phyloP scores from a whole-genome alignment of 495 filamentous ascomycete species.

The Collariella sp. region DNA sequence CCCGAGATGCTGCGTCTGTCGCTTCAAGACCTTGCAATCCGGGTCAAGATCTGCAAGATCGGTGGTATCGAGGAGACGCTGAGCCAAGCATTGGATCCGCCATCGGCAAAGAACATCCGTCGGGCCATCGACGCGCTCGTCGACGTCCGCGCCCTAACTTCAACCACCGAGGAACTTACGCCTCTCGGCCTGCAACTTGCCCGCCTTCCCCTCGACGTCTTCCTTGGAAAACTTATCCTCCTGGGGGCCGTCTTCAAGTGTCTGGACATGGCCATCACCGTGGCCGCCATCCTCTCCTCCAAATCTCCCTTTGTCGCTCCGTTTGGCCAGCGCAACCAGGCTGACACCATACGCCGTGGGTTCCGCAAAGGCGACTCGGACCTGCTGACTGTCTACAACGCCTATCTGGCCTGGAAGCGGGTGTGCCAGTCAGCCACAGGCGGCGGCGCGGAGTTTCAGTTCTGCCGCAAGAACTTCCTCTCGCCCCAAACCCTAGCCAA shows the following conservation, averaged over 20 bases:
- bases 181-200: conserved; percentile 78
- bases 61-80: conserved; percentile 85
- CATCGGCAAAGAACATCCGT: conserved; percentile 80
- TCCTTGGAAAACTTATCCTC: conserved; percentile 86
- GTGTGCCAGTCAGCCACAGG: conserved; percentile 54
- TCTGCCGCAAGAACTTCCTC: conserved; percentile 88
- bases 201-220: conserved; percentile 83
- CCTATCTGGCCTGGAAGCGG: conserved; percentile 79
- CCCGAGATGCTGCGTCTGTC: conserved; percentile 93
- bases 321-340: conserved; percentile 71
- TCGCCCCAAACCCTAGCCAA: conserved; percentile 72
- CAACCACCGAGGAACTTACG: conserved; percentile 66
- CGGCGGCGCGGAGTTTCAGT: conserved; percentile 64
- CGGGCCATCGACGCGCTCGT: conserved; percentile 85
- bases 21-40: conserved; percentile 83
- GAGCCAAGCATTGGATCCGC: conserved; percentile 82
- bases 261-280: conserved; percentile 79
- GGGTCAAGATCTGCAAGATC: conserved; percentile 95
- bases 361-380: conserved; percentile 88
- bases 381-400: conserved; percentile 84
- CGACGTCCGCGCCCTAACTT: conserved; percentile 83
- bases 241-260: conserved; percentile 78
- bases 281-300: conserved; percentile 85
- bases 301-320: conserved; percentile 89
- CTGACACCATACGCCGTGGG: conserved; percentile 62